Evolutionary conservation across 1,284 basidiomycete genomes (phyloP), one percentile per base, ranked within the genome.

Genomic region (Athelia sp.): DNA sequence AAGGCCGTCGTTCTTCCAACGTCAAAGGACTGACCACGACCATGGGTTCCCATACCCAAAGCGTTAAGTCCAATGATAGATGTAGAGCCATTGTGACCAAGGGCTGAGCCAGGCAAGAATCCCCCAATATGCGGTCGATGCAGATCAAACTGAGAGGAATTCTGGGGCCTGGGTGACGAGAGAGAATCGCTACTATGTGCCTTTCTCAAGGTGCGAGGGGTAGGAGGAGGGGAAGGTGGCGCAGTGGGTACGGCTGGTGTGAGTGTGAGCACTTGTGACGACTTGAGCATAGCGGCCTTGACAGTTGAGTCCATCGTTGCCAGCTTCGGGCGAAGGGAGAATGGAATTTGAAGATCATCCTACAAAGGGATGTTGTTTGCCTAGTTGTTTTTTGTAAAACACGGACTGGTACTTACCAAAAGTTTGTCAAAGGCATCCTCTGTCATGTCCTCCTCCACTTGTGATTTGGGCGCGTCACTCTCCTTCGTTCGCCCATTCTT

Each of bases 221-320:
- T 63, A 17, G 45, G 46, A 11, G 63, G 65, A 19, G 63, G 60
- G 11, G 67, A 69, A 15, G 58, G 52, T 34, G 69, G 67, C 26
- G 26, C 26, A 11, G 63, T 64, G 18, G 63, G 59, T 13, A 67
- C 68, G 14, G 58, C 51, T 31, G 69, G 67, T 43, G 69, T 73
- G 11, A 75, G 63, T 22, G 77, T 73, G 58, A 92, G 72, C 13
- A 80, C 78, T 22, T 85, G 82, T 2, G 90, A 89, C 0, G 90
- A 91, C 59, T 88, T 90, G 49, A 94, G 71, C 87, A 94, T 93
- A n/a, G 88, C 87, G 2, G 87, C 87, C 60, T 93, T 93, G 35
- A 94, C 90, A 1, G 83, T 81, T 0, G 82, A 69, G 53, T 90
- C 89, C 78, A 94, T 88, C 19, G 79, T 79, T 35, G 75, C 71